Base-by-base conservation (phyloP, 805 yeast species). In the Yamadazyma insecticola region DNA sequence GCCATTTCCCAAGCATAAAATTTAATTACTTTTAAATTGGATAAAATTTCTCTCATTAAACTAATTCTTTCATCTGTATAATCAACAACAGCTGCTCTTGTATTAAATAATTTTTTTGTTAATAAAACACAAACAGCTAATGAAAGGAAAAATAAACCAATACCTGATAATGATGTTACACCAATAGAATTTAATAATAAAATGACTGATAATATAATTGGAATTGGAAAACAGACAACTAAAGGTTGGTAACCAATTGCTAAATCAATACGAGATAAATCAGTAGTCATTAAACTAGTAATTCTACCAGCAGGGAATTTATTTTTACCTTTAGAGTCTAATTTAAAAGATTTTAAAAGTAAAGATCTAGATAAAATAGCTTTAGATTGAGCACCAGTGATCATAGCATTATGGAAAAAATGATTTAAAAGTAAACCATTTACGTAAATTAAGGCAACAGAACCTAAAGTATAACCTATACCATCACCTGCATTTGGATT, bases 391-490 rank as follows among this genome's bases (percentile, higher is more conserved):
- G 70, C 70, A 16, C 72, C 72, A 13, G 63, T 53, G 28, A 63
- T 49, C 69, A 63, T 63, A 15, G 68, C 54, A 31, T 55, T 53
- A 39, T 66, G 66, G 47, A 63, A 63, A 34, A 51, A 61, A 39
- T 67, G 73, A 44, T 65, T 66, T 23, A 63, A 39, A 22, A 60
- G 50, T 26, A 64, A 43, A 9, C 70, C 70, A 39, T 61, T 63
- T 25, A 59, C 30, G 16, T 73, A 40, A 43, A 81, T 72, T 53
- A 88, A 61, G 1, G 63, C 41, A 24, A 78, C 70, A 8, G 83
- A 67, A 13, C 89, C 95, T 28, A 87, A 58, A 6, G 89, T 81
- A 44, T 74, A 82, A 6, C 92, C 95, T 13, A 83, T 65, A 36
- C 95, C 96, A 24, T 57, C 62, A 20, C 77, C 80, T 34, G 63